Base-by-base conservation (phyloP, 441 rosid genomes). In the Populus hybrid region DNA sequence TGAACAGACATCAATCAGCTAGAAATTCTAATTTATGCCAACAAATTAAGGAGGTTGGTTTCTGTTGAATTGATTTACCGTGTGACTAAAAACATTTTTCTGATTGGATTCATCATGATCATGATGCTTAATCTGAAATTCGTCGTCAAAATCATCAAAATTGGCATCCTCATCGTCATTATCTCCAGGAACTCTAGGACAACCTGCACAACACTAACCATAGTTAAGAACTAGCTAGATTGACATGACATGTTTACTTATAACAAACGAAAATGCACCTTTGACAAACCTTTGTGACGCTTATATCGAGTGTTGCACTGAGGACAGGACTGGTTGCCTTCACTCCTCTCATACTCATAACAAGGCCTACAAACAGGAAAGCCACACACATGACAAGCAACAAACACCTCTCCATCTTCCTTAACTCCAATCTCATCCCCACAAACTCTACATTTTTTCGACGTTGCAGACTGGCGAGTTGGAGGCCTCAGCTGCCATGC, bases 291-390 rank as follows among this genome's bases (percentile, higher is more conserved):
- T 90, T 85, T 94, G 73, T 90, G 94, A 76, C 91, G 89, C 86
- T 89, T 93, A 77, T 90, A 94, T 76, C 90, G 95, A 87, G 94
- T 82, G 86, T 89, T 92, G 84, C 99, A 94, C 73, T 92, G 94
- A 79, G 97, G 97, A 79, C 98, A 94, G 64, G 89, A 87, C 84
- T 88, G 92, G 81, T 84, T 90, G 29, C 97, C 99, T 72, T 90
- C 95, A 72, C 92, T 92, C 81, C 94, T 85, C 72, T 93, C 99
- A 20, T 93, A 93, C 71, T 89, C 97, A 69, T 90, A 93, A 80
- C 97, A 93, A 70, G 97, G 94, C 82, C 78, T 85, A 72, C 99
- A 94, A 76, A 93, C 93, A 1, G 97, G 97, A 84, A 88, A 93
- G 1, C 91, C 85, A 40, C 97, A 94, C 33, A 86, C 91, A 33